Evolutionary conservation across 2,329 filamentous ascomycete species (phyloP).

Genomic region (Epichloe glyceriae): DNA sequence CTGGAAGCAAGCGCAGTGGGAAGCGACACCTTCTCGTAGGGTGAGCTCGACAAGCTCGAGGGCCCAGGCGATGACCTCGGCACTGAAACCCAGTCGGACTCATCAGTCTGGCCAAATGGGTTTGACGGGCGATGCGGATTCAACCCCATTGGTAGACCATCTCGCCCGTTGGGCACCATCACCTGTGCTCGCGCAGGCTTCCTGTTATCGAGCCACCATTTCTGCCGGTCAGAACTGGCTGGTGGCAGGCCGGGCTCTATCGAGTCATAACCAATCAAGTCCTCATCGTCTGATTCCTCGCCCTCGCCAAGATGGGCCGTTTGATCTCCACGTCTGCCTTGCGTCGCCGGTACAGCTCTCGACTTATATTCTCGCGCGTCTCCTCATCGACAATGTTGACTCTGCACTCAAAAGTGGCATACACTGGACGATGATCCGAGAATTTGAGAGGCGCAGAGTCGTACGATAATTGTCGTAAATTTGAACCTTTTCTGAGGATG

Average conservation of each 20-base stretch:
- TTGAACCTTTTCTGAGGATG: constrained; percentile 73
- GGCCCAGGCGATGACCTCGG: constrained; percentile 40
- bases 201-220: constrained; percentile 59
- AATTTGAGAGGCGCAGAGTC: constrained; percentile 71
- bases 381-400: constrained; percentile 70
- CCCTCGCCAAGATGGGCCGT: constrained; percentile 39
- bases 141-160: constrained; percentile 43
- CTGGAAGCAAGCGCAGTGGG: constrained; percentile 30
- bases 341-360: constrained; percentile 59
- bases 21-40: constrained; percentile 44
- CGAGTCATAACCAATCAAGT: constrained; percentile 67
- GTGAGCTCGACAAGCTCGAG: constrained; percentile 45
- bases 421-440: constrained; percentile 94
- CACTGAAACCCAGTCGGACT: constrained; percentile 73
- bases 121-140: constrained; percentile 69
- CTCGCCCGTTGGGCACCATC: constrained; percentile 42
- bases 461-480: constrained; percentile 73
- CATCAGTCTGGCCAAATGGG: constrained; percentile 61
- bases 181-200: constrained; percentile 64
- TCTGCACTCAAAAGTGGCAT: constrained; percentile 72
- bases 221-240: constrained; percentile 54
- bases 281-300: constrained; percentile 59
- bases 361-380: constrained; percentile 58
- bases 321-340: constrained; percentile 49
- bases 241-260: constrained; percentile 65